Percentiles rank a stretch among this genome's conserved stretches.
phyloP scores from a whole-genome alignment of 805 yeast species.

The Wickerhamiella brachini region DNA sequence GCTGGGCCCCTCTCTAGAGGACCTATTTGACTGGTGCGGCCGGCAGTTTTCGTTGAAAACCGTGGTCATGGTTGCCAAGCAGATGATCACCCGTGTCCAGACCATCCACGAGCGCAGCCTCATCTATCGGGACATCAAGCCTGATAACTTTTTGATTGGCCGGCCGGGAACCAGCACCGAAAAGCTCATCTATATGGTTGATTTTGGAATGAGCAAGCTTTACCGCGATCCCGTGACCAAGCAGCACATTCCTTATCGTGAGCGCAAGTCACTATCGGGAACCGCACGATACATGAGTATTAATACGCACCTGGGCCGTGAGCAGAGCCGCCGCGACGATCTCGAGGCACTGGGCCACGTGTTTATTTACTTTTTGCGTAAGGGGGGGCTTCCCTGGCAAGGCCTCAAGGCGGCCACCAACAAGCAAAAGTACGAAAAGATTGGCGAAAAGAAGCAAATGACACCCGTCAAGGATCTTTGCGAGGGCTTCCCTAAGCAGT shows the following conservation, averaged over 20 bases:
- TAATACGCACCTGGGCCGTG: constrained; percentile 94
- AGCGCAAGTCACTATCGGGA: constrained; percentile 88
- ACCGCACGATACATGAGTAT: constrained; percentile 98
- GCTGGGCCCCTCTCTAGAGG: constrained; percentile 91
- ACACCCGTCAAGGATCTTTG: constrained; percentile 79
- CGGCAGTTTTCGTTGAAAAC: constrained; percentile 78
- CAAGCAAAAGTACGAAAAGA: constrained; percentile 93
- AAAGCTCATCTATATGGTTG: constrained; percentile 77
- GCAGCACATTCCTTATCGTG: constrained; percentile 92
- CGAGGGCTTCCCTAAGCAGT: constrained; percentile 80
- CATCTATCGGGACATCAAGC: constrained; percentile 93
- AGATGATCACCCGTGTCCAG: constrained; percentile 82
- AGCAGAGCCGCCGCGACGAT: constrained; percentile 93
- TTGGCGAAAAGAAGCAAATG: constrained; percentile 88
- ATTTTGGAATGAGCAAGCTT: constrained; percentile 98
- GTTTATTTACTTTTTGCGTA: constrained; percentile 67
- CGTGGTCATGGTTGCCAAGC: constrained; percentile 85
- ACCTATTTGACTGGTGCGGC: constrained; percentile 96
- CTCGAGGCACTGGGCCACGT: constrained; percentile 95
- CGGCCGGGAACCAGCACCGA: constrained; percentile 75
- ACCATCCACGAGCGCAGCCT: constrained; percentile 78
- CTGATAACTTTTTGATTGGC: constrained; percentile 92
- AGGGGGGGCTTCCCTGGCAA: constrained; percentile 95
- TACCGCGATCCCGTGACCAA: constrained; percentile 94
- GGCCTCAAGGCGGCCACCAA: constrained; percentile 96